Conservation (phyloP, 805 yeast species). For the Metschnikowia lochheadii region DNA sequence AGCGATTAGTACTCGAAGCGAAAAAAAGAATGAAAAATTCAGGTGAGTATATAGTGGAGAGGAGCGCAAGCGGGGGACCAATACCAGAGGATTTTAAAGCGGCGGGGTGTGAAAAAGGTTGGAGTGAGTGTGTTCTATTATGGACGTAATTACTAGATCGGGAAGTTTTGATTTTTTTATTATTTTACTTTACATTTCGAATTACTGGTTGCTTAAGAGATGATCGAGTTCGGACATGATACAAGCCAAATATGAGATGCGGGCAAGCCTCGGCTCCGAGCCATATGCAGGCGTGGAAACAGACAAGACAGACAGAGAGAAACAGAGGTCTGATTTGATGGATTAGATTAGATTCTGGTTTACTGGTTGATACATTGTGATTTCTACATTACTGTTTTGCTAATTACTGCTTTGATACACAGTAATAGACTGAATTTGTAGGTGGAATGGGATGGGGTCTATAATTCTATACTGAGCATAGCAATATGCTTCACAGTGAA, state of each 20-base stretch:
- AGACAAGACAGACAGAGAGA: no score
- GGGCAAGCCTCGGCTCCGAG: constrained; percentile 2
- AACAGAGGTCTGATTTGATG: no score
- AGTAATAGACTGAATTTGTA: no score
- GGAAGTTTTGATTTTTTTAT: background rate
- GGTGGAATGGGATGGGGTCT: no score
- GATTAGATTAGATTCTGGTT: no score
- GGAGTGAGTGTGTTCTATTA: no score
- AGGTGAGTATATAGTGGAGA: background rate
- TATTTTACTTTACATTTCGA: background rate
- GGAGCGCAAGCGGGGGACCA: background rate
- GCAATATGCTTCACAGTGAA: no score
- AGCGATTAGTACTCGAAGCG: background rate
- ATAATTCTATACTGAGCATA: no score
- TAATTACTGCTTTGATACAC: no score
- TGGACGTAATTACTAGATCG: no score
- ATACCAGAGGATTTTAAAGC: background rate
- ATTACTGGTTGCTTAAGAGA: background rate
- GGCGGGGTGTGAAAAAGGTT: no score
- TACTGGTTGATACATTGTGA: background rate
- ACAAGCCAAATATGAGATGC: background rate
- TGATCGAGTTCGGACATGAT: background rate
- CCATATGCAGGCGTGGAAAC: background rate
- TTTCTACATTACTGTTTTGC: no score
- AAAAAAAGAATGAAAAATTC: background rate